phyloP scores from a whole-genome alignment of 2,329 filamentous ascomycete genomes.

The Aspergillus pseudoviridinutans region DNA sequence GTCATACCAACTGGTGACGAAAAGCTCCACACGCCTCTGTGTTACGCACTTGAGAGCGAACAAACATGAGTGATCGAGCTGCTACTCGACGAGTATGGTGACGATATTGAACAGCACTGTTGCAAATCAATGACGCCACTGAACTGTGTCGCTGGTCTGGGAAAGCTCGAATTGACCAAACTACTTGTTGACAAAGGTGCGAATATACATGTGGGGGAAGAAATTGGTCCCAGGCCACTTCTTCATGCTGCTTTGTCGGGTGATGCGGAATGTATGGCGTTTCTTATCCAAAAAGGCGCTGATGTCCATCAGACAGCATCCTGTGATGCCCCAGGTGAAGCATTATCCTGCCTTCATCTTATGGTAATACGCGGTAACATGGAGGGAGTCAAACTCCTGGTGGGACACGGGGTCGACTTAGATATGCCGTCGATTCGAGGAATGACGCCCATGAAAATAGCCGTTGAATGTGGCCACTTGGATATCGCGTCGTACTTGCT shows the following conservation, averaged over 20 bases:
- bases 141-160: rapidly evolving
- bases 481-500: not conserved
- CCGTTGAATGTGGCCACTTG: not conserved
- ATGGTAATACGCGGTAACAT: not conserved
- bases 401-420: not conserved
- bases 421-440: not conserved
- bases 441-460: not conserved
- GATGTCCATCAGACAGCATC: not conserved
- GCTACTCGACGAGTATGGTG: not conserved
- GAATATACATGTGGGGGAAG: not conserved
- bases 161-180: not conserved
- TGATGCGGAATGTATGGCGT: not conserved
- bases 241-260: not conserved
- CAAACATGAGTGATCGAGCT: too few relatives aligned
- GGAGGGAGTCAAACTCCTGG: not conserved
- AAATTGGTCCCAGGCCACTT: not conserved
- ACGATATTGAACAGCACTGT: not conserved
- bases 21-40: not conserved
- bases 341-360: not conserved
- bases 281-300: not conserved
- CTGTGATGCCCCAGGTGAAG: not conserved
- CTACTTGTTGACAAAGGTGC: not conserved
- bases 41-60: not conserved
- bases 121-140: not conserved
- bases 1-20: not conserved